Evolutionary conservation across 208 protist genomes (phyloP).

Genomic region (Acanthamoeba healyi): DNA sequence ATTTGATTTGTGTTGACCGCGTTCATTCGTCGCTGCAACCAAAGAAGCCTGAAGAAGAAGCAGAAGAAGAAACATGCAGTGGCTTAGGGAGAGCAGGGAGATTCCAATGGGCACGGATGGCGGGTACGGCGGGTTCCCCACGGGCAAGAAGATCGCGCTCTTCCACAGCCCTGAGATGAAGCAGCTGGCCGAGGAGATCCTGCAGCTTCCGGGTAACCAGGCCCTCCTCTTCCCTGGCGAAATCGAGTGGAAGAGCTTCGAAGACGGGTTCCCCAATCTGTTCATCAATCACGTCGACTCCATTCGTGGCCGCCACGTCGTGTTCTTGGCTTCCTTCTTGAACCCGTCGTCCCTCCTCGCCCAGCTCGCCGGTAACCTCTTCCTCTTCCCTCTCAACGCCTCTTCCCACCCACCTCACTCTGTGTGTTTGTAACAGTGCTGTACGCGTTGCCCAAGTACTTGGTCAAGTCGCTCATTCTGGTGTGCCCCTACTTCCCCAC

Average conservation of each 20-base stretch:
- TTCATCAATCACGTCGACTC: conserved; percentile 77
- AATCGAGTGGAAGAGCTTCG: conserved; percentile 79
- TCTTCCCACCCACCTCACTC: no score
- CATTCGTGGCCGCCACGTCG: conserved; percentile 73
- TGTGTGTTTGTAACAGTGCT: conserved; percentile 66
- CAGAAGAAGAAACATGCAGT: conserved; percentile 55
- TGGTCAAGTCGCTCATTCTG: conserved; percentile 81
- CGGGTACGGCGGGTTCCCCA: no score
- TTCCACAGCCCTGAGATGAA: conserved; percentile 67
- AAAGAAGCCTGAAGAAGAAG: neutral
- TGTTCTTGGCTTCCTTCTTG: conserved; percentile 75
- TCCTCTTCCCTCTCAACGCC: neutral
- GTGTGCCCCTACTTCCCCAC: conserved; percentile 87
- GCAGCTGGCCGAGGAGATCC: conserved; percentile 66
- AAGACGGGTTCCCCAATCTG: conserved; percentile 81
- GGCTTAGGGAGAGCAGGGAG: conserved; percentile 56
- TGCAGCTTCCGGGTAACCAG: neutral
- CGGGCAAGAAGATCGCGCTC: neutral
- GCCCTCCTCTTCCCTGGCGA: conserved; percentile 62
- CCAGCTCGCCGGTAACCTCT: conserved; percentile 18
- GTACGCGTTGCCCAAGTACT: conserved; percentile 84
- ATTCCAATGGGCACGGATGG: neutral
- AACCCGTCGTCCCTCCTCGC: conserved; percentile 50
- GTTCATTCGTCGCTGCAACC: no score
- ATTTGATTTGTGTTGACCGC: no score